These are phyloP conservation scores for Thermothielavioides terrestris DNA, from an alignment of 495 filamentous ascomycete species.

Conservation along the genomic window DNA sequence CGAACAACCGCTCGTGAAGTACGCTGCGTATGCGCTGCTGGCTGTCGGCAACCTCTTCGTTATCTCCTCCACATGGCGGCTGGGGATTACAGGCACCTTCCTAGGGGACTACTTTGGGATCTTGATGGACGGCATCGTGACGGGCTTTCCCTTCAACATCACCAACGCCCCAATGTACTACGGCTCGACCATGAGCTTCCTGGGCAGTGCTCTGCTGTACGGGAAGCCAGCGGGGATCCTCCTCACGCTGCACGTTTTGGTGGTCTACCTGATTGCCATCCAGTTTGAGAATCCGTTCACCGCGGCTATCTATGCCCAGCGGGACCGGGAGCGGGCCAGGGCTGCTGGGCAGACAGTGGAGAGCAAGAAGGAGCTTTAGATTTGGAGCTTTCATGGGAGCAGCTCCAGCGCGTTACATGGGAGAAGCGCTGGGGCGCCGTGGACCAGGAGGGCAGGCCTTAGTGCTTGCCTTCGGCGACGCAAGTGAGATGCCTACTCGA, in stretches of 20 bases:
- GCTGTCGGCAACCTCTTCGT: conserved; percentile 75
- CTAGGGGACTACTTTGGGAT: conserved; percentile 98
- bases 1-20: conserved; percentile 39
- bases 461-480: conserved; percentile 5
- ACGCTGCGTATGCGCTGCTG: conserved; percentile 60
- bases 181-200: conserved; percentile 84
- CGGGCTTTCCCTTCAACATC: conserved; percentile 91
- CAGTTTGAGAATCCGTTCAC: conserved; percentile 97
- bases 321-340: conserved; percentile 48
- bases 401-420: conserved; percentile 3
- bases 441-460: conserved; percentile 3
- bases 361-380: conserved; percentile 41
- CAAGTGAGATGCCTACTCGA: too few relatives aligned
- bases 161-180: conserved; percentile 94
- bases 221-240: conserved; percentile 83
- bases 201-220: conserved; percentile 79
- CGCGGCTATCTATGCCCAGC: conserved; percentile 84
- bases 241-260: conserved; percentile 64
- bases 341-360: conserved; percentile 20
- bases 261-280: conserved; percentile 75
- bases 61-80: conserved; percentile 75
- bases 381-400: neutral
- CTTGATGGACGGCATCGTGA: conserved; percentile 89
- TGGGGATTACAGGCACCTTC: conserved; percentile 96
- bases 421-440: conserved; percentile 12